Base-by-base conservation (phyloP, 305 asterid species). In the Striga hermonthica region DNA sequence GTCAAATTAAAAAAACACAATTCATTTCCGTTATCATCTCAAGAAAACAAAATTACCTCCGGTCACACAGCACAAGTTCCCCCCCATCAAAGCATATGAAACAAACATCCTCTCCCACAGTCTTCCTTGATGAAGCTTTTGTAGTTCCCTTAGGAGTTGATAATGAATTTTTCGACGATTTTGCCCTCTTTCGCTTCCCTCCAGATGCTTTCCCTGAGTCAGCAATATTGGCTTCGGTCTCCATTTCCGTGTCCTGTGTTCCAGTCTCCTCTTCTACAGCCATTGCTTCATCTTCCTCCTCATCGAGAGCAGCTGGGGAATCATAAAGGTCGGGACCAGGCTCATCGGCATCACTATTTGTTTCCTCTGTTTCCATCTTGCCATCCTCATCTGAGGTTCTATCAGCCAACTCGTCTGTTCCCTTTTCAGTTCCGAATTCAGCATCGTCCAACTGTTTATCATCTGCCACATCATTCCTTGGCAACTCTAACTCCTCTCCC, bases 11-110 rank as follows among this genome's bases (percentile, higher is more conserved):
- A 56, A 64, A 69, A 59, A 9, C 48, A 50, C 16, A 50, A 15
- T 13, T 6, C 63, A 62, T 62, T 41, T 64, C 22, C 8, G 37
- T 62, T 60, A 63, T 8, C 44, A 34, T 49, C 62, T 50, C 70
- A 68, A 44, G 74, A 9, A 63, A 22, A 22, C 1, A 22, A 74
- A 38, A 79, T 73, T 76, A 94, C 99, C 98, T 83, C 12, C 95
- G 90, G 73, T 88, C 96, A 79, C 99, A 90, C 41, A 94, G 77
- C 66, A 90, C 91, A n/a, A 94, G 96, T 55, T 85, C 86, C 59
- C 99, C 99, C 57, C 99, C 99, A 78, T 94, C 98, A 71, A 94
- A 94, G 89, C 99, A 94, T 76, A 94, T 88, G 84, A 94, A 90
- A 75, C 99, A 94, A 65, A 94, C 98, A 72, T 94, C 98, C 67